A percentile compares a stretch with the other conserved stretches of the same genome.
Evolutionary conservation across 345 rosid species (phyloP).

Genomic region (Psidium friedrichsthalianum): DNA sequence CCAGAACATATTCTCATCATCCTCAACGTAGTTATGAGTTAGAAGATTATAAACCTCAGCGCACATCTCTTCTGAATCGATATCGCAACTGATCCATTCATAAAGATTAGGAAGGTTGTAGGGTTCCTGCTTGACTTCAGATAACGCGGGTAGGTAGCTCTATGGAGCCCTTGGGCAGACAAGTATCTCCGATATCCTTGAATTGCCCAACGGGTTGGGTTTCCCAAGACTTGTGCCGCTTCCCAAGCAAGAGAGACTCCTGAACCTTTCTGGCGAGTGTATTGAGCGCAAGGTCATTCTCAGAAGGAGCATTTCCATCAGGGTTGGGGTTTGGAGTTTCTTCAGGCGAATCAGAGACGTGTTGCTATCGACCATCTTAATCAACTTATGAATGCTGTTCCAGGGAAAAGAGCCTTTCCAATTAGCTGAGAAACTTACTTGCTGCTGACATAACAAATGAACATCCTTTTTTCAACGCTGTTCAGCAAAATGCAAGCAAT

Average conservation of each 20-base stretch:
- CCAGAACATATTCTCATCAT: conserved; percentile 38
- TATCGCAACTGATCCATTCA: conserved; percentile 59
- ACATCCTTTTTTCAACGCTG: not conserved
- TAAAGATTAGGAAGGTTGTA: conserved; percentile 34
- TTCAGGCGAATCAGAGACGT: conserved; percentile 38
- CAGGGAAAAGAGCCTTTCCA: not conserved
- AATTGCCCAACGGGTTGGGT: conserved; percentile 43
- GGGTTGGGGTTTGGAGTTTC: conserved; percentile 43
- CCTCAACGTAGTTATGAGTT: conserved; percentile 38
- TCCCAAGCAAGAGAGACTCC: conserved; percentile 20
- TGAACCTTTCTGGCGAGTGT: conserved; percentile 19
- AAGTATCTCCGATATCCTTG: conserved; percentile 24
- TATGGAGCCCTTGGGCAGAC: conserved; percentile 37
- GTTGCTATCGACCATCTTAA: conserved; percentile 40
- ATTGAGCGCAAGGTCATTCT: conserved; percentile 11
- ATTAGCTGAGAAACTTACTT: not conserved
- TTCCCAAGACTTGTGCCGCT: conserved; percentile 44
- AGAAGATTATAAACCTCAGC: conserved; percentile 50
- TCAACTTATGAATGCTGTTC: not conserved
- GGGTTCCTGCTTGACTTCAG: conserved; percentile 44
- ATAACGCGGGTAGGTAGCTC: conserved; percentile 17
- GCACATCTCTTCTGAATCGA: conserved; percentile 65
- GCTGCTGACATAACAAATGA: not conserved
- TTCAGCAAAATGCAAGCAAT: not conserved
- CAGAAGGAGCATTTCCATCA: conserved; percentile 15